A percentile compares a stretch with the other conserved stretches of the same genome.
Conservation (phyloP, 345 rosid species). For the Reutealis trisperma region DNA sequence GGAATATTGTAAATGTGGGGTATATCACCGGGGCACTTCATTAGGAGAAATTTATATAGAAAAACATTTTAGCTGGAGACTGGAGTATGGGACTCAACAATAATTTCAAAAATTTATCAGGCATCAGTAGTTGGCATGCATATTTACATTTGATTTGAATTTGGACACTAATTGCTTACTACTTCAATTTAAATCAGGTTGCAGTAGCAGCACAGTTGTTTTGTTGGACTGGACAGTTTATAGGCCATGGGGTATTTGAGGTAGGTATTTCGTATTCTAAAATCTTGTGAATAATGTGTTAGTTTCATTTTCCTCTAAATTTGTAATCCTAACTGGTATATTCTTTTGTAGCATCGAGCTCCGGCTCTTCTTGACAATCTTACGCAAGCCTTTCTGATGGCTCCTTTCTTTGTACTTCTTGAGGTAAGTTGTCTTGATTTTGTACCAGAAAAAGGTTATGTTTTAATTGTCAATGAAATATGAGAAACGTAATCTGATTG, state of each 20-base stretch:
- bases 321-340: background rate
- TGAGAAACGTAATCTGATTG: background rate
- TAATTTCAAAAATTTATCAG: background rate
- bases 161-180: background rate
- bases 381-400: constrained; percentile 75
- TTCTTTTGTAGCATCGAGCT: constrained; percentile 64
- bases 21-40: background rate
- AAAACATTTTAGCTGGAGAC: background rate
- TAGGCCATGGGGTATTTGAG: constrained; percentile 92
- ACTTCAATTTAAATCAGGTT: constrained; percentile 42
- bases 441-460: background rate
- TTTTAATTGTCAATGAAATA: background rate
- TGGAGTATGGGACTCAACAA: background rate
- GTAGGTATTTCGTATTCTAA: constrained; percentile 27
- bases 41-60: background rate
- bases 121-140: background rate
- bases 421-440: constrained; percentile 50
- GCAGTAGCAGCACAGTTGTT: constrained; percentile 64
- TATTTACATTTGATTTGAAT: background rate
- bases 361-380: constrained; percentile 85
- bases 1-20: background rate
- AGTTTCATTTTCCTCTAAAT: background rate
- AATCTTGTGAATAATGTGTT: background rate
- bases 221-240: constrained; percentile 79
- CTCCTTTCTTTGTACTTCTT: constrained; percentile 90